Evolutionary conservation across 2,329 filamentous ascomycete species (phyloP).

Genomic region (Colletotrichum siamense): DNA sequence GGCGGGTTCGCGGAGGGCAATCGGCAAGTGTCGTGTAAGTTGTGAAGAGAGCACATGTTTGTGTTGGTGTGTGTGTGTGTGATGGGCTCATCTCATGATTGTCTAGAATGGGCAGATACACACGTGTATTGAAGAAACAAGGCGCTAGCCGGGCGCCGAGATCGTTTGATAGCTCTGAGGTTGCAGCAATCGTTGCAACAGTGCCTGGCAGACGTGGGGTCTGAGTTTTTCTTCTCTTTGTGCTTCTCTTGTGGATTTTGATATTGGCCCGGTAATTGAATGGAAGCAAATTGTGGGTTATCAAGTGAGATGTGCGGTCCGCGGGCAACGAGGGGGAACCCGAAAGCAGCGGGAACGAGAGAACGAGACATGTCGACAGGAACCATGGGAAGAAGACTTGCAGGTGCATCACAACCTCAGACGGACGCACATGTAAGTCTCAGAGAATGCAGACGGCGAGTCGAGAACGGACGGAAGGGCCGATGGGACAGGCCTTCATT

Average conservation of each 20-base stretch:
- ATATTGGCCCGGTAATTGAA: background rate
- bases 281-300: background rate
- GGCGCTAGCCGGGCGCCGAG: background rate
- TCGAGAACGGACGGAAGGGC: background rate
- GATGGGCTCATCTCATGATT: background rate
- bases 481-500: background rate
- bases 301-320: background rate
- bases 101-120: background rate
- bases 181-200: constrained; percentile 9
- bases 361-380: background rate
- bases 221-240: background rate
- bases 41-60: background rate
- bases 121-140: background rate
- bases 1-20: background rate
- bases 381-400: background rate
- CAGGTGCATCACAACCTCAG: background rate
- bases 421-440: background rate
- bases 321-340: background rate
- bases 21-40: background rate
- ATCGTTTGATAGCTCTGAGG: background rate
- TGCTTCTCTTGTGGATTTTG: background rate
- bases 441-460: background rate
- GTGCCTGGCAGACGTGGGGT: background rate
- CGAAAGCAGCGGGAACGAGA: background rate
- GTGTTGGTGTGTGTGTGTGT: background rate